Conservation (phyloP, 1,284 basidiomycete species). For the Pascua sp. region DNA sequence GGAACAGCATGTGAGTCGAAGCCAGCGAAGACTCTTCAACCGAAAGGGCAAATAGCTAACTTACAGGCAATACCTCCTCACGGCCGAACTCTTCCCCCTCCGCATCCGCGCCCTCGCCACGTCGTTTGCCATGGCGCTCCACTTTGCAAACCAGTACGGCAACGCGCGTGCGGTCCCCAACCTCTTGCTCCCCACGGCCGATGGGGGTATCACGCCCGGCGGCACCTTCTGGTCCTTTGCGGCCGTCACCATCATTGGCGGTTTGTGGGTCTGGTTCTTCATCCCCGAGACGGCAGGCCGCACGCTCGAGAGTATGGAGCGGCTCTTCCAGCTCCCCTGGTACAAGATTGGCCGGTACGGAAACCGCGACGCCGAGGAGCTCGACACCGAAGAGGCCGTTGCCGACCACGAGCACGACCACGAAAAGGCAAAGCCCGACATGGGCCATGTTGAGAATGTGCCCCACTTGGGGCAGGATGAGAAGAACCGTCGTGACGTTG, state of each 20-base stretch:
- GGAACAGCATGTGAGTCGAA: slow-evolving; percentile 1
- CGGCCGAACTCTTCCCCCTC: slow-evolving; percentile 13
- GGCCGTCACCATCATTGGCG: slow-evolving; percentile 18
- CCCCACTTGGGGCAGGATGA: too few species aligned
- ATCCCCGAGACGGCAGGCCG: slow-evolving; percentile 28
- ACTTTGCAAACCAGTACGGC: slow-evolving; percentile 11
- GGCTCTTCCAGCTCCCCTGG: slow-evolving; percentile 17
- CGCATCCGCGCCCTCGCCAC: slow-evolving; percentile 9
- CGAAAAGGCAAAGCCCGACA: background rate
- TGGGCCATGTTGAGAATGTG: too few species aligned
- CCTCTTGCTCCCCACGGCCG: slow-evolving; percentile 3
- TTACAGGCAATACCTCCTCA: slow-evolving; percentile 8
- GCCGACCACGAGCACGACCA: slow-evolving; percentile 7
- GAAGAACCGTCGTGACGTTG: too few species aligned
- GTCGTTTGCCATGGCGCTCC: slow-evolving; percentile 5
- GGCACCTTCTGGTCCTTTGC: slow-evolving; percentile 34
- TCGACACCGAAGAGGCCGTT: slow-evolving; percentile 4
- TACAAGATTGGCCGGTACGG: slow-evolving; percentile 15
- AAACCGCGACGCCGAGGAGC: slow-evolving; percentile 4
- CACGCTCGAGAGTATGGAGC: slow-evolving; percentile 19
- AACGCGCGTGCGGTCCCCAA: slow-evolving; percentile 14
- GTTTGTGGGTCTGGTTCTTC: slow-evolving; percentile 26
- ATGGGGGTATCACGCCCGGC: slow-evolving; percentile 10
- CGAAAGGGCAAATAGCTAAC: too few species aligned
- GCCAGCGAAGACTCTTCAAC: too few species aligned